A percentile compares a stretch with the other conserved stretches of the same genome.
These are phyloP conservation scores for Loxodes magnus DNA, from an alignment of 73 alveolate species.

Conservation along the genomic window DNA sequence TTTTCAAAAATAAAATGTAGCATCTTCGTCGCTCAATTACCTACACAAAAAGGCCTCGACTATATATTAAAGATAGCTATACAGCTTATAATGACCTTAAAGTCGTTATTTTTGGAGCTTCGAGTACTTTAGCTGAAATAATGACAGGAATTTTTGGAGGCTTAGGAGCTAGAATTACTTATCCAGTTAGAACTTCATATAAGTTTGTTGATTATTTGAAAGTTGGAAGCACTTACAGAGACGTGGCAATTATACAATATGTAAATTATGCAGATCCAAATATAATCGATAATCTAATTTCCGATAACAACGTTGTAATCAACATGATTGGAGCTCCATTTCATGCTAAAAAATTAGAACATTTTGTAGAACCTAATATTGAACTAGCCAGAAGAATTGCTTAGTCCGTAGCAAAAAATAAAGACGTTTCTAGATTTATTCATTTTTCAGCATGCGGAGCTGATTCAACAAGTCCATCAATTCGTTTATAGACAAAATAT, in stretches of 20 bases:
- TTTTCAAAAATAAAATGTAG: too few species aligned
- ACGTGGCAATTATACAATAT: not conserved
- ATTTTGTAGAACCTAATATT: constrained; percentile 27
- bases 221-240: not conserved
- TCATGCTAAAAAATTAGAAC: constrained; percentile 15
- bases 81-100: too few species aligned
- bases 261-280: constrained; percentile 30
- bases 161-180: constrained; percentile 1
- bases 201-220: constrained; percentile 6
- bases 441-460: constrained; percentile 50
- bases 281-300: constrained; percentile 27
- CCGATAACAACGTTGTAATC: constrained; percentile 38
- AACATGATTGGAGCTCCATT: constrained; percentile 31
- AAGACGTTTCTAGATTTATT: constrained; percentile 31
- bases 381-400: constrained; percentile 36
- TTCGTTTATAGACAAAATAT: constrained; percentile 30
- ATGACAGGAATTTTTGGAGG: not conserved
- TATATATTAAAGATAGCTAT: too few species aligned
- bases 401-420: constrained; percentile 36
- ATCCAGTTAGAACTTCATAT: constrained; percentile 11
- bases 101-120: constrained; percentile 6
- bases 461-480: constrained; percentile 13
- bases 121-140: not conserved
- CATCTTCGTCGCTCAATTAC: too few species aligned
- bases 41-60: too few species aligned